Evolutionary conservation across 108 stramenopile species (phyloP), one percentile per base, ranked within the genome.

Genomic region (Bacterosira constricta): DNA sequence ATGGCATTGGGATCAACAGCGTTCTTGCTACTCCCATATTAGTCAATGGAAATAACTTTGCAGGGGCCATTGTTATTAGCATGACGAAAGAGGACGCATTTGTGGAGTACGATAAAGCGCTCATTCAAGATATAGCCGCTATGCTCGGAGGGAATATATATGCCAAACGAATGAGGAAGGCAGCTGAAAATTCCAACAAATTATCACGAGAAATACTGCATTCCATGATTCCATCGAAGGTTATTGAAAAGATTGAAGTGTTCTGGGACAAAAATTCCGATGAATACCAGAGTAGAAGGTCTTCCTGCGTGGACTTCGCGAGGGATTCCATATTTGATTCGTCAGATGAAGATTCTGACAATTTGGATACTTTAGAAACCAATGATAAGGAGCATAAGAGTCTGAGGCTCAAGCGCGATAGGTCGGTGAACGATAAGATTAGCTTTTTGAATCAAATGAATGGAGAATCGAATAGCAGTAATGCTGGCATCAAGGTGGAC

Each of bases 181-280:
- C 69, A 23, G 44, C 64, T 13, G 69, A 81, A 21, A 34, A 35
- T 32, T 31, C 63, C 4, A 71, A 76, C 49, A 60, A 47, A 30
- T 26, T 70, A 46, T 71, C 75, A 32, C 60, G 61, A 39, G 70
- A 71, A 42, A 72, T 78, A 57, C 77, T 78, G 13, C 70, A 78
- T 30, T 50, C 71, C 11, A 46, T 78, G 52, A 60, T 78, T 29
- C 77, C 77, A 37, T 64, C 77, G 15, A 71, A 71, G 39, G 77
- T 78, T 8, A 56, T 78, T 21, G 63, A 66, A 49, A 71, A 58
- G 36, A 70, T 76, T 23, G 47, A 61, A 37, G 44, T 57, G 1
- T 76, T 62, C 44, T 76, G 75, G 75, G 75, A 76, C 21, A 29
- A 41, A 34, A 54, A 27, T 4, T 69, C 75, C 6, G 67, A 60